These are phyloP conservation scores for Bipolaris sorokiniana DNA, from an alignment of 2,329 filamentous ascomycete species.

Conservation along the genomic window DNA sequence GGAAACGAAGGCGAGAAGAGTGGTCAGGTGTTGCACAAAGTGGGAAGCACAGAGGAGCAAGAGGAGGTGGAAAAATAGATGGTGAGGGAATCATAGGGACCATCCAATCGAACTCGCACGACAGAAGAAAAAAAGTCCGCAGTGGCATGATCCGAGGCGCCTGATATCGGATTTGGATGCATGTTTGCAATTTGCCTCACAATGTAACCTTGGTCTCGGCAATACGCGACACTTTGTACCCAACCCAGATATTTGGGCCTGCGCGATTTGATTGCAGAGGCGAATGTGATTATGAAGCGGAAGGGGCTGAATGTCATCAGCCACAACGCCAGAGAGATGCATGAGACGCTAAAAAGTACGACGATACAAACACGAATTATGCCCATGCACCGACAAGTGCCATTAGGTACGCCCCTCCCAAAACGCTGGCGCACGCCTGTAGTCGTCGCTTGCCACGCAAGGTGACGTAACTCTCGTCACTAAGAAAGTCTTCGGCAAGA, in stretches of 20 bases:
- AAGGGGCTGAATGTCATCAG: constrained; percentile 10
- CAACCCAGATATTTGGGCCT: constrained; percentile 1
- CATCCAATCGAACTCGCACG: neutral
- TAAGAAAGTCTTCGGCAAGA: constrained; percentile 61
- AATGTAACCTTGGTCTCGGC: neutral
- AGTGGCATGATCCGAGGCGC: neutral
- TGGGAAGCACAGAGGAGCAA: constrained; percentile 62
- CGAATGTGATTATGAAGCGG: constrained; percentile 19
- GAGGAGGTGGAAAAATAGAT: constrained; percentile 63
- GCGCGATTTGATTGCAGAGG: constrained; percentile 3
- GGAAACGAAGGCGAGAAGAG: constrained; percentile 29
- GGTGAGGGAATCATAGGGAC: neutral
- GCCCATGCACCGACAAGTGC: constrained; percentile 72
- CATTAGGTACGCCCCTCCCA: constrained; percentile 67
- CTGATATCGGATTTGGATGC: neutral
- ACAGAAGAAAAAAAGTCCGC: neutral
- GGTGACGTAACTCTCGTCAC: constrained; percentile 67
- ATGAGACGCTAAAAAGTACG: constrained; percentile 2
- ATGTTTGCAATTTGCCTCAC: neutral
- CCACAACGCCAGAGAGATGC: constrained; percentile 14
- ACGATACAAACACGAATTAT: constrained; percentile 29
- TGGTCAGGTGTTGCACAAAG: constrained; percentile 47
- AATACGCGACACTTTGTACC: neutral
- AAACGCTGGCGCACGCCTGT: constrained; percentile 67
- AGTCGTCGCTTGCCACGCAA: constrained; percentile 64